Base-by-base conservation (phyloP, 495 filamentous ascomycete genomes). In the Penicillium roqueforti region DNA sequence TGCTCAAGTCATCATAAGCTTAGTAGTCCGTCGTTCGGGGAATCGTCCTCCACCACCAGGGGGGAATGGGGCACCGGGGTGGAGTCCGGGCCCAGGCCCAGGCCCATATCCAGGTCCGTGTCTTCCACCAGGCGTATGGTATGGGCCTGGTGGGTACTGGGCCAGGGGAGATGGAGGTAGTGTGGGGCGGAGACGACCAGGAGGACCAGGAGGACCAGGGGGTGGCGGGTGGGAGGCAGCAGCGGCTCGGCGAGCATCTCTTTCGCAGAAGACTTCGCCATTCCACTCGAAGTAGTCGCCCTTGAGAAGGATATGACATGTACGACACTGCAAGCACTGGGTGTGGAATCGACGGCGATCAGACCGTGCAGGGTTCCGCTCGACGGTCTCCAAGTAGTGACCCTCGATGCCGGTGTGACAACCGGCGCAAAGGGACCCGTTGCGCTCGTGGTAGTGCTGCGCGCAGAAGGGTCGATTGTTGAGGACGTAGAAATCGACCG, bases 361-460 rank as follows among this genome's bases (percentile, higher is more conserved):
- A 38, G 87, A 84, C 6, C 63, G 63, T 2, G 64, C 69, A 3
- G 51, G 65, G n/a, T 60, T 67, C 9, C 56, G 63, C 46, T 74
- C 74, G 3, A 72, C 62, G 11, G 91, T 95, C 63, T 96, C 91
- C n/a, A 97, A 80, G 62, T 95, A 98, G 56, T 92, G 83, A 3
- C 93, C 93, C 64, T 98, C 93, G 60, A 98, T 97, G 10, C 93
- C 93, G 14, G 69, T 70, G 60, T 88, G 81, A 65, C 93, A 98
- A 34, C 78, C 80, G 1, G 79, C 78, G 65, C 93, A 98, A 1
- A 96, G 68, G 19, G 88, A 92, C 37, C 84, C 83, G 64, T 98
- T 98, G 34, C 92, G 80, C 66, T 88, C 80, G 70, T 98, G 93
- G 65, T 98, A 98, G 69, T 98, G 91, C 31, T 85, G 85, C 29